Percentiles rank a stretch among this genome's conserved stretches.
Evolutionary conservation across 768 basidiomycete genomes (phyloP).

Genomic region (Mycena polygramma): DNA sequence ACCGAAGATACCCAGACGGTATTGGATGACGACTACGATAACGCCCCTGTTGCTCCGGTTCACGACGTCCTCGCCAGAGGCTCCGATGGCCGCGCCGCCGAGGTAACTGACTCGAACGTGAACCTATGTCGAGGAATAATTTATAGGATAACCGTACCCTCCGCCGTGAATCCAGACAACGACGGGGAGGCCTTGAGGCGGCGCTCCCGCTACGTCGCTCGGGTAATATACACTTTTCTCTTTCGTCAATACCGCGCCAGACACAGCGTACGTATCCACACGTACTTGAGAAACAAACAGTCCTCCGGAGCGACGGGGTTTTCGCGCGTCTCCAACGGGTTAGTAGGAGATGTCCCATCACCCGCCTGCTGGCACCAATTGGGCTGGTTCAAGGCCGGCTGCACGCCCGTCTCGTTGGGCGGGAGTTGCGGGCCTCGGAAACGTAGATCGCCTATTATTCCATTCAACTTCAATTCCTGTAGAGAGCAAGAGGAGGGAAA

Average conservation of each 20-base stretch:
- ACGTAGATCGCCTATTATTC: conserved; percentile 37
- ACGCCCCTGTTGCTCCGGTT: conserved; percentile 35
- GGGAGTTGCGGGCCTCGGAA: conserved; percentile 39
- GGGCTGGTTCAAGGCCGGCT: conserved; percentile 7
- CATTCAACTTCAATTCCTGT: not conserved
- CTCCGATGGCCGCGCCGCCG: conserved; percentile 5
- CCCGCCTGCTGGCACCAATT: conserved; percentile 23
- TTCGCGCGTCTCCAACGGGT: conserved; percentile 18
- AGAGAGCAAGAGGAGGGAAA: not conserved
- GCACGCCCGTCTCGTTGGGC: conserved; percentile 14
- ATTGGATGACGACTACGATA: conserved; percentile 44
- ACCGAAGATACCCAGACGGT: conserved; percentile 42
- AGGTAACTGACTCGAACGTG: conserved; percentile 23
- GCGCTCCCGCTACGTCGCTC: conserved; percentile 13
- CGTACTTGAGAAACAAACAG: conserved; percentile 50
- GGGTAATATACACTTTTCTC: conserved; percentile 21
- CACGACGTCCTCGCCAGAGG: conserved; percentile 38
- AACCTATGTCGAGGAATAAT: not conserved
- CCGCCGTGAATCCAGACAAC: conserved; percentile 45
- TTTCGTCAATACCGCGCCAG: not conserved
- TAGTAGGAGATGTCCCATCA: conserved; percentile 12
- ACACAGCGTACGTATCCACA: not conserved
- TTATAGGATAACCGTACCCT: conserved; percentile 16
- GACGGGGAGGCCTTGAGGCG: conserved; percentile 32
- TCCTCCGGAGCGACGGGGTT: conserved; percentile 42